Percentiles rank a stretch among this genome's conserved stretches.
Evolutionary conservation across 306 rosid species (phyloP).

Genomic region (Fragaria vesca): DNA sequence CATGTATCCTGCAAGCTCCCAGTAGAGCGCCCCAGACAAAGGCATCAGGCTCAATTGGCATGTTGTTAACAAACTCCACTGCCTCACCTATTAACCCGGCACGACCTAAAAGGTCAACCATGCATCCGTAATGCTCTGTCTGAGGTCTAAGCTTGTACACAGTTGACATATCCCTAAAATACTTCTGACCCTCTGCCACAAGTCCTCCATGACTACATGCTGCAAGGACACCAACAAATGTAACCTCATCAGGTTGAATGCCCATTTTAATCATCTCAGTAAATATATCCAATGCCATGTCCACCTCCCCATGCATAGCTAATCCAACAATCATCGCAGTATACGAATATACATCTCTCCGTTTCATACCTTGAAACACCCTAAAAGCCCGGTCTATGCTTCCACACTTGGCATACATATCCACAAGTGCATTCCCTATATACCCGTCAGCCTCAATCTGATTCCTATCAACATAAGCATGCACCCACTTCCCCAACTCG

Average conservation of each 20-base stretch:
- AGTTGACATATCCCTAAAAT: constrained; percentile 33
- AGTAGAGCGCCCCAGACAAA: constrained; percentile 38
- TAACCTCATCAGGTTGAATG: constrained; percentile 40
- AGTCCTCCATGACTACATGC: constrained; percentile 49
- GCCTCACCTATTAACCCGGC: constrained; percentile 37
- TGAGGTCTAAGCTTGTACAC: constrained; percentile 33
- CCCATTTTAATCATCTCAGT: constrained; percentile 31
- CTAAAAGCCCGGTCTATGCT: constrained; percentile 33
- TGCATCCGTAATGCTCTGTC: constrained; percentile 47
- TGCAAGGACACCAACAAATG: constrained; percentile 40
- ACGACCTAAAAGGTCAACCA: constrained; percentile 50
- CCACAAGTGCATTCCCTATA: constrained; percentile 44
- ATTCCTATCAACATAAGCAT: constrained; percentile 35
- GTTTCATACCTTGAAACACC: constrained; percentile 37
- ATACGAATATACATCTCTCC: constrained; percentile 37
- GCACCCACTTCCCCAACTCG: constrained; percentile 44
- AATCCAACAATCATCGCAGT: constrained; percentile 41
- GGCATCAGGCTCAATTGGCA: constrained; percentile 44
- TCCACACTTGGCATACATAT: constrained; percentile 52
- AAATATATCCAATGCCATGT: constrained; percentile 30
- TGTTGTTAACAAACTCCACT: constrained; percentile 30
- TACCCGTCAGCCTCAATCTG: constrained; percentile 32
- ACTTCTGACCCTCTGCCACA: constrained; percentile 36
- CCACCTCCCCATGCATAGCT: constrained; percentile 44
- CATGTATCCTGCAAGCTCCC: constrained; percentile 47